Conservation (phyloP, 208 protist genomes). For the Trypanosoma mega region DNA sequence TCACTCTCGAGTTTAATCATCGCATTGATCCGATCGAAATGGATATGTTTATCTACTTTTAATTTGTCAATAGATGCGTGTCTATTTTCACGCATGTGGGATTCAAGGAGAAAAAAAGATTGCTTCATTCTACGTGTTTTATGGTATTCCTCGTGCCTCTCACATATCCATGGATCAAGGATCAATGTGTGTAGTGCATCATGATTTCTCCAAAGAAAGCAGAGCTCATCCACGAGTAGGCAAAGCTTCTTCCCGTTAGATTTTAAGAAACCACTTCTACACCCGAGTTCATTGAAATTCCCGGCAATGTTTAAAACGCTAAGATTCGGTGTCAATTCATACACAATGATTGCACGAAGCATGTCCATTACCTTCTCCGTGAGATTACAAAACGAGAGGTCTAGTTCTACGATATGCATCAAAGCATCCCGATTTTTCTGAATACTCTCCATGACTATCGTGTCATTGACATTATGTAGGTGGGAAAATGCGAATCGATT, state of each 20-base stretch:
- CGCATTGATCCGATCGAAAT: background rate
- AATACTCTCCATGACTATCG: background rate
- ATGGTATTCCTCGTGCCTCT: background rate
- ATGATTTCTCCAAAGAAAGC: background rate
- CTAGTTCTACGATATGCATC: background rate
- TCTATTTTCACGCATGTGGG: background rate
- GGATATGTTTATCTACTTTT: background rate
- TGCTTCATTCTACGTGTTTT: background rate
- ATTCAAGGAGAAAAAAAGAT: background rate
- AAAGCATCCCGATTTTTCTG: background rate
- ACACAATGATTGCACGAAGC: background rate
- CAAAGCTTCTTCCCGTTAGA: background rate
- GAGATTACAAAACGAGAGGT: background rate
- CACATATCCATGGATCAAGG: background rate
- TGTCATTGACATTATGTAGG: background rate
- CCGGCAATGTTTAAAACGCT: background rate
- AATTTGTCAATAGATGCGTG: background rate
- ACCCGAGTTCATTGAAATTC: background rate
- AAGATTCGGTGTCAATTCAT: background rate
- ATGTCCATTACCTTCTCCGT: background rate
- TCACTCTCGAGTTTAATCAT: conserved; percentile 5
- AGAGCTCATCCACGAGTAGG: background rate
- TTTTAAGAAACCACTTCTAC: background rate
- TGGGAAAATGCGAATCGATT: no score
- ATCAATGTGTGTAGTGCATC: background rate